Evolutionary conservation across 305 asterid species (phyloP).

Genomic region (Fraxinus sp.): DNA sequence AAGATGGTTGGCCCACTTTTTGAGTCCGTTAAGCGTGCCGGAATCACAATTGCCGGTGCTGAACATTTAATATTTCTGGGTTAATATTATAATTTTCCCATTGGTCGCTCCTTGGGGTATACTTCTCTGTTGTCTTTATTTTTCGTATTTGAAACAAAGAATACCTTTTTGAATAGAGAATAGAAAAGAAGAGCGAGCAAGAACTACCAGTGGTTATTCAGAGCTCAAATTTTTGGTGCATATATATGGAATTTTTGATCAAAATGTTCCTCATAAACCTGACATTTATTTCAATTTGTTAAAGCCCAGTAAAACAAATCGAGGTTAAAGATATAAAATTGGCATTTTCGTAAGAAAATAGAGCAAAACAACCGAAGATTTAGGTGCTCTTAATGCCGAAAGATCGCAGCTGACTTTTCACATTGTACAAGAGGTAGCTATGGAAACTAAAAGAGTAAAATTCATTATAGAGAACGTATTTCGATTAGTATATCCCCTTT

Average conservation of each 20-base stretch:
- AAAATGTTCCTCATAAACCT: background rate
- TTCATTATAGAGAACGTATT: background rate
- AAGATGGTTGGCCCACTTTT: slow-evolving; percentile 58
- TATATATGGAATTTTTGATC: background rate
- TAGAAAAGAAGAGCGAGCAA: background rate
- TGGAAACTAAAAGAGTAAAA: background rate
- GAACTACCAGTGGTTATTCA: background rate
- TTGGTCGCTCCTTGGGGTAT: slow-evolving; percentile 21
- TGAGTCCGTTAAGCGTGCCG: slow-evolving; percentile 51
- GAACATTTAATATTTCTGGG: slow-evolving; percentile 51
- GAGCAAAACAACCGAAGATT: background rate
- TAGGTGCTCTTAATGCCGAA: background rate
- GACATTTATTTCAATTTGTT: background rate
- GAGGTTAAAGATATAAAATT: background rate
- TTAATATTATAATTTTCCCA: slow-evolving; percentile 18
- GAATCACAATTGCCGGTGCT: slow-evolving; percentile 53
- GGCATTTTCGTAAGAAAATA: background rate
- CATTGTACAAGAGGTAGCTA: background rate
- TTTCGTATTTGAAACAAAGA: background rate
- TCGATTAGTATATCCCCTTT: no score
- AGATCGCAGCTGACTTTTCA: background rate
- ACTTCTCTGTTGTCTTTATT: background rate
- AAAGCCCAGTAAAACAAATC: background rate
- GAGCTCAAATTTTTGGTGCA: background rate
- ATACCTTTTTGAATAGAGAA: background rate